These are phyloP conservation scores for Lepidopterella palustris DNA, from an alignment of 495 filamentous ascomycete genomes.

Conservation along the genomic window DNA sequence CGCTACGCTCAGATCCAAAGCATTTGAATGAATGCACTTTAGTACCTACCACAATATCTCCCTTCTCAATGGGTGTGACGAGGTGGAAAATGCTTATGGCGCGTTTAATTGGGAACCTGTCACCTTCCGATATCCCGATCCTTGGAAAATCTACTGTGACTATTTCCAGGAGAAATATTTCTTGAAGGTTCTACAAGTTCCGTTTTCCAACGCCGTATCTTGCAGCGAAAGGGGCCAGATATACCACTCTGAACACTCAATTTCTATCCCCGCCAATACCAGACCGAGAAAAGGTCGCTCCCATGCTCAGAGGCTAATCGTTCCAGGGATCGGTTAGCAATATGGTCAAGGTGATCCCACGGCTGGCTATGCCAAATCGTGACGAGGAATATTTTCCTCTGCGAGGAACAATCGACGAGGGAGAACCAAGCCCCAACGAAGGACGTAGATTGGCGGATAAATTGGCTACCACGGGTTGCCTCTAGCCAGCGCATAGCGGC, in stretches of 20 bases:
- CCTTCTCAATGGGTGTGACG: no score
- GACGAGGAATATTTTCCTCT: background rate
- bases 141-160: no score
- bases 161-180: no score
- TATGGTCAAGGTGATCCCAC: conserved; percentile 4
- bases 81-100: no score
- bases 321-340: conserved; percentile 21
- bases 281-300: background rate
- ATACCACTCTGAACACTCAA: background rate
- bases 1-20: no score
- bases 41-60: no score
- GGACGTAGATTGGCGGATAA: conserved; percentile 1
- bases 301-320: background rate
- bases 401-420: background rate
- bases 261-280: background rate
- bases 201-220: no score
- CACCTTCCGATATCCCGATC: no score
- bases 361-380: conserved; percentile 9
- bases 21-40: no score
- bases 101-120: no score
- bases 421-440: conserved; percentile 8
- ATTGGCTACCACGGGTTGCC: background rate
- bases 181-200: no score
- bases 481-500: conserved; percentile 1
- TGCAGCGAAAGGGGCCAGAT: no score